phyloP scores from a whole-genome alignment of 2,329 filamentous ascomycete species.

The Scortechinia acanthostroma region DNA sequence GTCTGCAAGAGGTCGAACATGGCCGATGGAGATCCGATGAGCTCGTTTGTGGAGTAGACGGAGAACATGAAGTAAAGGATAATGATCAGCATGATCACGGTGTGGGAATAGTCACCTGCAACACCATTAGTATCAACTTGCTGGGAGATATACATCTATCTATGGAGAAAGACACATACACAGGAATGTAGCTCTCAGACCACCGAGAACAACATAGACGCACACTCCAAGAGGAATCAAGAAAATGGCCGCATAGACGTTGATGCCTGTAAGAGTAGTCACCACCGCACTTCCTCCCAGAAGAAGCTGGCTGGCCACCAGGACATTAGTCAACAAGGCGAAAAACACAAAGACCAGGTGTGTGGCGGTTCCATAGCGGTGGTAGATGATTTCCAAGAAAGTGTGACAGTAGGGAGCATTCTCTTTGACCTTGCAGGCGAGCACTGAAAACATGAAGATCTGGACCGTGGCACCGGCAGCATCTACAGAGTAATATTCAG shows the following conservation, averaged over 20 bases:
- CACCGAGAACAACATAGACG: conserved; percentile 14
- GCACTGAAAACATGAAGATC: conserved; percentile 9
- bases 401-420: conserved; percentile 18
- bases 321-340: conserved; percentile 4
- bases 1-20: conserved; percentile 14
- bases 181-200: conserved; percentile 13
- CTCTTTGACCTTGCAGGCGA: conserved; percentile 19
- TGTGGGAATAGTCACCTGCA: no score
- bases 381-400: conserved; percentile 7
- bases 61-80: conserved; percentile 4
- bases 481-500: no score
- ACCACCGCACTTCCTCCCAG: conserved; percentile 10
- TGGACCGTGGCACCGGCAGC: conserved; percentile 19
- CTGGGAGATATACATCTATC: no score
- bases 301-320: conserved; percentile 7
- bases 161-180: background rate
- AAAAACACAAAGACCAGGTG: conserved; percentile 7
- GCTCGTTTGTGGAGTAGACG: no score
- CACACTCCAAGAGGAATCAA: conserved; percentile 14
- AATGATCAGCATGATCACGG: background rate
- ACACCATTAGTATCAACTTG: no score
- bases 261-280: conserved; percentile 12
- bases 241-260: conserved; percentile 10
- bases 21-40: conserved; percentile 11
- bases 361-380: conserved; percentile 5